A percentile compares a stretch with the other conserved stretches of the same genome.
Evolutionary conservation across 345 rosid genomes (phyloP).

Genomic region (Ceriops decandra): DNA sequence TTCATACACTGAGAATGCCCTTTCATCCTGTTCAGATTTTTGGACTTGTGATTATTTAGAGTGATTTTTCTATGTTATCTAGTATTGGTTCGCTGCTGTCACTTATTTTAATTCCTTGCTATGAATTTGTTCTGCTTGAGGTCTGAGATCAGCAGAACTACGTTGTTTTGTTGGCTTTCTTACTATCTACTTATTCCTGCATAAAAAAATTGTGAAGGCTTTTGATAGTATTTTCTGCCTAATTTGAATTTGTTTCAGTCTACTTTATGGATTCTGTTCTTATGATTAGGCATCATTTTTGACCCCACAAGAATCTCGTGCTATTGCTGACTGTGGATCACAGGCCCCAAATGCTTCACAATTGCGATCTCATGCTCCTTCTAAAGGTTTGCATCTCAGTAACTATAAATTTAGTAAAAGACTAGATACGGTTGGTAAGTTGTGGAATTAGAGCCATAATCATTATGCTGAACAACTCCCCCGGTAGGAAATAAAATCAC

Average conservation of each 20-base stretch:
- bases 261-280: constrained; percentile 9
- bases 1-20: too few relatives aligned
- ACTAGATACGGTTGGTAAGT: not conserved
- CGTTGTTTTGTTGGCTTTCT: not conserved
- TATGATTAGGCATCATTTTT: constrained; percentile 55
- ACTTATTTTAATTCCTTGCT: not conserved
- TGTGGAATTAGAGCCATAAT: not conserved
- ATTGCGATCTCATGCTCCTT: constrained; percentile 51
- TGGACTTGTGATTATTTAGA: not conserved
- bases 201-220: not conserved
- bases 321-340: constrained; percentile 45
- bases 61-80: not conserved
- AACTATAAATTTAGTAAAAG: not conserved
- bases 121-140: not conserved
- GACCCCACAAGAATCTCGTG: constrained; percentile 51
- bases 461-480: not conserved
- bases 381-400: constrained; percentile 46
- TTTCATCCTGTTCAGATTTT: not conserved
- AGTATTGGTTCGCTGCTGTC: not conserved
- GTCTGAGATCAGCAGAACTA: not conserved
- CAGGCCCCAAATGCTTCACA: constrained; percentile 44
- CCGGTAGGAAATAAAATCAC: not conserved
- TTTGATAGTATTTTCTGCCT: not conserved
- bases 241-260: not conserved
- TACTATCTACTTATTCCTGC: not conserved